Conservation (phyloP, 306 rosid species). For the Mucuna pruriens region DNA sequence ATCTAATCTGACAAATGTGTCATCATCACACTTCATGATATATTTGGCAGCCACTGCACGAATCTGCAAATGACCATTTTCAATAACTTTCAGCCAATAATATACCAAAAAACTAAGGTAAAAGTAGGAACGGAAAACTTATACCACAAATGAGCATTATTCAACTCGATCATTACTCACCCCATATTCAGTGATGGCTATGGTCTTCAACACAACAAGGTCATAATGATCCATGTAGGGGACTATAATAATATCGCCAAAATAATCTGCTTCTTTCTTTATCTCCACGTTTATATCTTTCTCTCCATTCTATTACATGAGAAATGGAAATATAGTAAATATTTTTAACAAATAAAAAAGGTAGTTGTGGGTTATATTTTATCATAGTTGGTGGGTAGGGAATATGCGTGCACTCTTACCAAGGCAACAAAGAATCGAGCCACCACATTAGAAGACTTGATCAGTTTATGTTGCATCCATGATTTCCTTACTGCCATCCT, state of each 20-base stretch:
- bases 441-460: slow-evolving; percentile 62
- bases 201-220: slow-evolving; percentile 76
- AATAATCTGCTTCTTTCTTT: slow-evolving; percentile 70
- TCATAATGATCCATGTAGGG: slow-evolving; percentile 82
- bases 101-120: slow-evolving; percentile 7
- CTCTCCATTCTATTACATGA: slow-evolving; percentile 62
- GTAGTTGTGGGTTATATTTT: neutral
- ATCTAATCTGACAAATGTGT: slow-evolving; percentile 72
- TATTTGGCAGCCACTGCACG: slow-evolving; percentile 54
- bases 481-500: slow-evolving; percentile 84
- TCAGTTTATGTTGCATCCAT: slow-evolving; percentile 76
- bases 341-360: slow-evolving; percentile 7
- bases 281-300: slow-evolving; percentile 70
- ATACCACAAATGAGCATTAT: neutral
- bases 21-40: slow-evolving; percentile 83
- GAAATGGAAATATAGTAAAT: slow-evolving; percentile 26
- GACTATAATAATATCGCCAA: slow-evolving; percentile 67
- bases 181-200: slow-evolving; percentile 80
- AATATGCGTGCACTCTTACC: slow-evolving; percentile 49
- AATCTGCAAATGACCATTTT: slow-evolving; percentile 48
- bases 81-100: neutral
- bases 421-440: slow-evolving; percentile 75
- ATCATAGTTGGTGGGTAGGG: neutral
- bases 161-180: slow-evolving; percentile 48
- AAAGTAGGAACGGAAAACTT: neutral